Conservation (phyloP, 345 rosid species). For the Aquilaria malaccensis region DNA sequence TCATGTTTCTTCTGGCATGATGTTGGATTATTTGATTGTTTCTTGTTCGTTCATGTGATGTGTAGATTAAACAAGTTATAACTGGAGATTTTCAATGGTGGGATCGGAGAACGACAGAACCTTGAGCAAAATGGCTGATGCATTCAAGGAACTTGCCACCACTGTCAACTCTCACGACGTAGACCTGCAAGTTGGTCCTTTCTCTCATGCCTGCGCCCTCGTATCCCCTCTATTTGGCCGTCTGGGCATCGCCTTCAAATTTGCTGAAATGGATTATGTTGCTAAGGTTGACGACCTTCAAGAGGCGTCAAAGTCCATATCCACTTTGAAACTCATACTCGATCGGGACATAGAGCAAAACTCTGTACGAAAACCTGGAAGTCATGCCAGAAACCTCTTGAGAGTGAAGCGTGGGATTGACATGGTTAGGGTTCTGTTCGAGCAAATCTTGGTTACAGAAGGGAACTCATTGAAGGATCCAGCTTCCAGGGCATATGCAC, state of each 20-base stretch:
- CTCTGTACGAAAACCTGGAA: conserved; percentile 62
- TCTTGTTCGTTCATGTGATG: too few species aligned
- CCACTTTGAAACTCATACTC: conserved; percentile 44
- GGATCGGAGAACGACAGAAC: conserved; percentile 35
- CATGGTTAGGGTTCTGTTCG: conserved; percentile 85
- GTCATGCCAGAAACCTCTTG: conserved; percentile 85
- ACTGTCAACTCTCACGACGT: conserved; percentile 31
- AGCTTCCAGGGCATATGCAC: conserved; percentile 84
- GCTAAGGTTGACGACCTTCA: conserved; percentile 86
- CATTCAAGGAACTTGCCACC: conserved; percentile 57
- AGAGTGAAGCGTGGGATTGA: conserved; percentile 96
- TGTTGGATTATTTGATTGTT: too few species aligned
- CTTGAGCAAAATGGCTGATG: conserved; percentile 49
- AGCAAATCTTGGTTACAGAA: conserved; percentile 56
- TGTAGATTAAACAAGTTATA: too few species aligned
- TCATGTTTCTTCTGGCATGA: too few species aligned
- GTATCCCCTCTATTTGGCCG: conserved; percentile 94
- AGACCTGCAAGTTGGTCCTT: conserved; percentile 56
- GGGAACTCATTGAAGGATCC: conserved; percentile 81
- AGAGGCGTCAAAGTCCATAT: conserved; percentile 60
- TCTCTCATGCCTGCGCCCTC: conserved; percentile 79
- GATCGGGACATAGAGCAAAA: conserved; percentile 51
- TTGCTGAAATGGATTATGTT: conserved; percentile 94
- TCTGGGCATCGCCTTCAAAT: conserved; percentile 92
- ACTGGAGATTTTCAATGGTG: background rate